phyloP scores from a whole-genome alignment of 345 rosid genomes.

The Populus alba region DNA sequence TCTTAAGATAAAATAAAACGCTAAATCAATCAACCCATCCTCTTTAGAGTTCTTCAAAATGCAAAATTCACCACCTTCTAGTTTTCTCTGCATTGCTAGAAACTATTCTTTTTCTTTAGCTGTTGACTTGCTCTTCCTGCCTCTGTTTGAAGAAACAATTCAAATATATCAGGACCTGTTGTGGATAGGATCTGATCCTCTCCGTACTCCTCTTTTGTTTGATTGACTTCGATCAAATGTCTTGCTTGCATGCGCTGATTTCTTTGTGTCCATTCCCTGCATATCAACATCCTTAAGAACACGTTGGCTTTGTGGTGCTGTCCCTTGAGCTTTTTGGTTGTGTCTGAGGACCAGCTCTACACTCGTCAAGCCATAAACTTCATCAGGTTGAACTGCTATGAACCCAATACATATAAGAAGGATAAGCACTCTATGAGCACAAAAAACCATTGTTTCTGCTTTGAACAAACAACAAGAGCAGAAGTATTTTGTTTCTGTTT shows the following conservation, averaged over 20 bases:
- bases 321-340: slow-evolving; percentile 24
- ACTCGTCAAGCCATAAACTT: slow-evolving; percentile 39
- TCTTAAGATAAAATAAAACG: slow-evolving; percentile 22
- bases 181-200: slow-evolving; percentile 92
- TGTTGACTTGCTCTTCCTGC: slow-evolving; percentile 16
- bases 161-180: slow-evolving; percentile 45
- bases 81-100: slow-evolving; percentile 32
- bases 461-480: slow-evolving; percentile 36
- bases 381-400: slow-evolving; percentile 43
- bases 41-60: slow-evolving; percentile 13
- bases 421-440: slow-evolving; percentile 41
- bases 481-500: slow-evolving; percentile 38
- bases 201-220: slow-evolving; percentile 56
- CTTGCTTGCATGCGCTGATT: slow-evolving; percentile 34
- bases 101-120: slow-evolving; percentile 27
- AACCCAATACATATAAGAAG: slow-evolving; percentile 52
- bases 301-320: slow-evolving; percentile 29
- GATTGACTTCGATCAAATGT: slow-evolving; percentile 52
- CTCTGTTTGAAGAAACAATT: slow-evolving; percentile 25
- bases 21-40: slow-evolving; percentile 39
- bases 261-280: slow-evolving; percentile 32
- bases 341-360: slow-evolving; percentile 28
- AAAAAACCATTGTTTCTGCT: slow-evolving; percentile 42
- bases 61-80: slow-evolving; percentile 14
- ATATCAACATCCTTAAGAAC: slow-evolving; percentile 35